Evolutionary conservation across 2,329 filamentous ascomycete species (phyloP).

Genomic region (Ilyonectria mors-panacis): DNA sequence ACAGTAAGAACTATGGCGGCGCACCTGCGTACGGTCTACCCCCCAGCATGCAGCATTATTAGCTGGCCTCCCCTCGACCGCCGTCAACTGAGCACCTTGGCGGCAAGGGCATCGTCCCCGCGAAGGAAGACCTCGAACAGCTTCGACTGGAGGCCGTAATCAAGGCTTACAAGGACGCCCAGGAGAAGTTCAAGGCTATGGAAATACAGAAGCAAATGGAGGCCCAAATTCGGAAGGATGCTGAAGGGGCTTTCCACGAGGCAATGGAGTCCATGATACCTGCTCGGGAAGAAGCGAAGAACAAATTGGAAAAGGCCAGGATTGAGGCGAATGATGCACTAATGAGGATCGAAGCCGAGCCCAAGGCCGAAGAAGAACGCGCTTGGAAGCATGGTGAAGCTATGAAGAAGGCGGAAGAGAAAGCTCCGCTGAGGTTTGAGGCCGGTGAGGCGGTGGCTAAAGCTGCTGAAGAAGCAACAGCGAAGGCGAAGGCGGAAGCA

Average conservation of each 20-base stretch:
- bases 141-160: no score
- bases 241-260: conserved; percentile 58
- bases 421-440: conserved; percentile 60
- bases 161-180: no score
- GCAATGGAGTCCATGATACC: conserved; percentile 46
- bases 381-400: conserved; percentile 63
- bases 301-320: conserved; percentile 52
- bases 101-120: no score
- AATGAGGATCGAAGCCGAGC: conserved; percentile 58
- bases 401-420: conserved; percentile 51
- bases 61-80: no score
- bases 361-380: conserved; percentile 30
- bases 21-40: no score
- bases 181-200: no score
- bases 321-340: conserved; percentile 57
- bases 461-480: conserved; percentile 60
- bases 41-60: no score
- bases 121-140: no score
- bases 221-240: conserved; percentile 61
- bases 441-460: conserved; percentile 57
- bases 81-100: no score
- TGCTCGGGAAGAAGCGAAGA: conserved; percentile 41
- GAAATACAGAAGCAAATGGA: conserved; percentile 62
- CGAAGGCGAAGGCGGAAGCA: conserved; percentile 67
- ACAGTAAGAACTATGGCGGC: no score